Evolutionary conservation across 306 rosid genomes (phyloP), one percentile per base, ranked within the genome.

Genomic region (Casuarina cunninghamiana): DNA sequence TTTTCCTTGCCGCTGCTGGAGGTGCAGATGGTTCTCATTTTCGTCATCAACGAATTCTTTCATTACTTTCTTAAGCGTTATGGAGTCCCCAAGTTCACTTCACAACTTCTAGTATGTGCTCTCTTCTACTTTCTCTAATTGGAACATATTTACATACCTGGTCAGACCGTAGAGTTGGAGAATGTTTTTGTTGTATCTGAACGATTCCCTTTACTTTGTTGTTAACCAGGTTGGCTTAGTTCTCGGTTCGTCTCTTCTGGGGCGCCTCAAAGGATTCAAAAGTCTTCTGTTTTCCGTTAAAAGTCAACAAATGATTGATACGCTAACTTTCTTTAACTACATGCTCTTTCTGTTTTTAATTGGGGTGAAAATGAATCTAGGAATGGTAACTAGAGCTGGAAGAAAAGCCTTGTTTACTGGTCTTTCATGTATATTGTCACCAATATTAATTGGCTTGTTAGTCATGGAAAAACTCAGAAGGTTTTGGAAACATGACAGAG

Each of bases 321-420:
- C 83, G 53, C 0, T 91, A 12, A 72, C 92, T 4, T 55, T 75
- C 0, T 32, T 85, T 3, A 94, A 91, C 15, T 86, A 57, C 53
- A 62, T 49, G 0, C 43, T 87, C 3, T 87, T 82, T 79, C 3
- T 85, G 72, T 91, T 94, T 53, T 55, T 81, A 8, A 70, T 76
- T 2, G 91, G 87, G 2, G 96, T 85, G 2, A 88, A 90, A 66
- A 90, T 90, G 92, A 93, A 93, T 53, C 48, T 78, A 11, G 78
- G 84, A 49, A 38, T 86, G 89, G 71, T 86, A 45, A 35, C 61
- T 2, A 87, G 79, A 46, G 79, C 86, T 11, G 96, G 94, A 58
- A 80, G 53, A 48, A 91, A 75, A 58, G 76, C 92, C 1, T 41
- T 87, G 75, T 2, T 75, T 12, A 78, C 81, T 6, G 90, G 86